These are phyloP conservation scores for Malus sieversii DNA, from an alignment of 306 rosid genomes.

Conservation along the genomic window DNA sequence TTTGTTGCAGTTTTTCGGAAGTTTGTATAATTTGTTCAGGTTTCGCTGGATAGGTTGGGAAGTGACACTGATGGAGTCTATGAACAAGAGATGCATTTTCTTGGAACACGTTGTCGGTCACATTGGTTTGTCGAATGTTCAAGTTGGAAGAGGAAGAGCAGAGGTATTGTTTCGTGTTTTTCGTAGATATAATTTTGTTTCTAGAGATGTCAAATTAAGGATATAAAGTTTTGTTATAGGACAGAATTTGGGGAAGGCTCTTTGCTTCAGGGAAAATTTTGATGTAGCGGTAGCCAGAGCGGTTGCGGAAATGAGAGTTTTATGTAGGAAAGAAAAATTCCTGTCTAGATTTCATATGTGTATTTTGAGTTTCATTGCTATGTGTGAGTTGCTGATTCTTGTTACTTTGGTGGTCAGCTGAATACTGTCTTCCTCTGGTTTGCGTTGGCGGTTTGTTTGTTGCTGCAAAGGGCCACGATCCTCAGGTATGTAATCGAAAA, in stretches of 20 bases:
- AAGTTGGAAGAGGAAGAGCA: conserved; percentile 85
- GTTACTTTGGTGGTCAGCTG: conserved; percentile 50
- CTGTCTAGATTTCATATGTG: not conserved
- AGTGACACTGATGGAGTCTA: conserved; percentile 74
- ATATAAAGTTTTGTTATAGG: conserved; percentile 32
- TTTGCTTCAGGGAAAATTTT: conserved; percentile 60
- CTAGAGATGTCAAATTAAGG: not conserved
- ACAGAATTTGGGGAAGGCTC: conserved; percentile 76
- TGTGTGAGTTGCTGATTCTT: conserved; percentile 2
- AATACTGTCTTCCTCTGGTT: conserved; percentile 89
- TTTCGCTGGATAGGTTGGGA: conserved; percentile 59
- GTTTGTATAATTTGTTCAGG: not conserved
- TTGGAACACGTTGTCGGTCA: conserved; percentile 66
- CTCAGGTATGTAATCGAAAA: conserved; percentile 40
- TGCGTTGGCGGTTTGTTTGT: conserved; percentile 82
- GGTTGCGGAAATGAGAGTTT: conserved; percentile 82
- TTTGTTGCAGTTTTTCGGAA: not conserved
- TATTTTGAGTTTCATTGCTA: conserved; percentile 8
- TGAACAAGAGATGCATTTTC: conserved; percentile 78
- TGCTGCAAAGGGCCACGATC: conserved; percentile 85
- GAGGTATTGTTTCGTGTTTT: conserved; percentile 40
- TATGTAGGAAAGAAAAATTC: conserved; percentile 37
- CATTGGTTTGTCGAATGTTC: conserved; percentile 58
- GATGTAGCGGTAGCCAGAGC: conserved; percentile 93
- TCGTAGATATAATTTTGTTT: not conserved